Evolutionary conservation across 2,329 filamentous ascomycete species (phyloP).

Genomic region (Aspergillus aculeatinus): DNA sequence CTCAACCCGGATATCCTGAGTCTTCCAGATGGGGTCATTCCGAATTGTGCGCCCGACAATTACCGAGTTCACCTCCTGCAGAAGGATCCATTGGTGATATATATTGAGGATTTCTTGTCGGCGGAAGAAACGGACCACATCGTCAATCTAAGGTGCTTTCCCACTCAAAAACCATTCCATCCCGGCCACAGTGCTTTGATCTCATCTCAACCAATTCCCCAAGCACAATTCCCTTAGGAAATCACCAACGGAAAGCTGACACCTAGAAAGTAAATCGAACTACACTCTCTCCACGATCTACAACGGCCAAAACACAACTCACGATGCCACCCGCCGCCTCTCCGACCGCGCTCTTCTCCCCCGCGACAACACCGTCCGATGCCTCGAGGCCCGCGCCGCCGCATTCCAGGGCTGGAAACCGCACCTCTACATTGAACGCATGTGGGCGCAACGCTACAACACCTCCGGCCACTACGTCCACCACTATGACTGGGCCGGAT

Average conservation of each 20-base stretch:
- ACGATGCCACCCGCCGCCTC: slow-evolving; percentile 52
- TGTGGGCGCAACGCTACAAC: slow-evolving; percentile 63
- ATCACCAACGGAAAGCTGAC: background rate
- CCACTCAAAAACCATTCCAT: background rate
- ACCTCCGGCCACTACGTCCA: slow-evolving; percentile 57
- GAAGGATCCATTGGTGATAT: slow-evolving; percentile 56
- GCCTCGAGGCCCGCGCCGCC: slow-evolving; percentile 59
- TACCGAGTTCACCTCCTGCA: slow-evolving; percentile 52
- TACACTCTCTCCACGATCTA: slow-evolving; percentile 58
- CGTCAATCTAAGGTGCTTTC: slow-evolving; percentile 51
- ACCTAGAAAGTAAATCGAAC: slow-evolving; percentile 32
- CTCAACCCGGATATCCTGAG: slow-evolving; percentile 33
- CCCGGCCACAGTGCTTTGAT: background rate
- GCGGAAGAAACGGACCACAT: slow-evolving; percentile 51
- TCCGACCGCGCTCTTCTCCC: slow-evolving; percentile 53
- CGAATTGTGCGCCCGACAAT: slow-evolving; percentile 26
- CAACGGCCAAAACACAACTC: slow-evolving; percentile 47
- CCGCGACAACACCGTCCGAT: slow-evolving; percentile 53
- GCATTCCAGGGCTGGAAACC: slow-evolving; percentile 61
- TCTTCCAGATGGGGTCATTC: slow-evolving; percentile 32
- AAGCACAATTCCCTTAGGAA: background rate
- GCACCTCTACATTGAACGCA: slow-evolving; percentile 58
- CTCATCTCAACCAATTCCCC: background rate
- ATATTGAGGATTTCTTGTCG: slow-evolving; percentile 57
- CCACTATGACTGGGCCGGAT: slow-evolving; percentile 60